Base-by-base conservation (phyloP, 805 yeast species). In the Barnettozyma sp. region DNA sequence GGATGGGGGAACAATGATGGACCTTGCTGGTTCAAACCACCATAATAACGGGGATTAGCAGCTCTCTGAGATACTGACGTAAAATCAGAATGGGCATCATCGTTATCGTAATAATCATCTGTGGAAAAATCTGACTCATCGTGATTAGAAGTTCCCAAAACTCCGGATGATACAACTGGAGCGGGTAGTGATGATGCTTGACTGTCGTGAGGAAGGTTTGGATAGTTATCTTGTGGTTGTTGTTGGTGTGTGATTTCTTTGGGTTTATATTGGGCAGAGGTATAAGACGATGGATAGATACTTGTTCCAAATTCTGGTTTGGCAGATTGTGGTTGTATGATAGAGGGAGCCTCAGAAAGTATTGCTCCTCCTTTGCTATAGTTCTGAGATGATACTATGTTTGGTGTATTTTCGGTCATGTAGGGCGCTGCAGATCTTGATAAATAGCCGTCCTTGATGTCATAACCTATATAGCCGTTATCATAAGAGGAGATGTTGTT, bases 41-140 rank as follows among this genome's bases (percentile, higher is more conserved):
- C 41, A 36, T 62, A 66, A 45, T 73, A 76, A 19, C 63, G 58
- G 13, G 82, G 83, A 49, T 82, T 82, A 12, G 76, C 68, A 19
- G 78, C 87, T 53, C 90, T 65, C 57, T 82, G 90, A 7, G 88
- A 79, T 2, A 82, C 83, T 35, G 86, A 77, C 2, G 92, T 82
- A 56, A 82, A 79, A 49, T 78, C 80, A 1, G 90, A 81, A 31
- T 66, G 58, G 16, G 52, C 50, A 30, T 54, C 58, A 10, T 46
- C 49, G 28, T 42, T 40, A 15, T 48, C 54, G 13, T 31, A 26
- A 21, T 30, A 31, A 14, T 27, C 23, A 5, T 18, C 25, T 13
- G 38, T 43, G 11, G 48, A 44, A n/a, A 37, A 23, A 13, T 33
- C 29, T 11, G 46, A 36, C 10, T 26, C 34, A 16, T 24, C 35